Percentiles rank a stretch among this genome's conserved stretches.
Conservation (phyloP, 1,139 yeast genomes). For the Saccharomyces hybrid region DNA sequence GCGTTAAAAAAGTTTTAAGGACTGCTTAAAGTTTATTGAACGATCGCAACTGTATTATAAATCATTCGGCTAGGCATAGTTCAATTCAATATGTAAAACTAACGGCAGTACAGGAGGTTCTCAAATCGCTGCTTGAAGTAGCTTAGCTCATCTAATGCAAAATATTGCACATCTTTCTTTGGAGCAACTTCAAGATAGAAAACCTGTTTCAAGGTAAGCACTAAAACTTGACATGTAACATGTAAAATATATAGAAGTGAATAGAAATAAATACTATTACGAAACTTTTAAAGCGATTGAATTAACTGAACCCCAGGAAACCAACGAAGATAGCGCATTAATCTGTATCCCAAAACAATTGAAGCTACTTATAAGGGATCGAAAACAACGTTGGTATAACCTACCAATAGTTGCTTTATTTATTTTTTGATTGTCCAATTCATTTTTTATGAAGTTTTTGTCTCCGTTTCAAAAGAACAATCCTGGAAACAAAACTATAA, state of each 20-base stretch:
- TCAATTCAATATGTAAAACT: not conserved
- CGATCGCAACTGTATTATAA: not conserved
- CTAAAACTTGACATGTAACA: too few species aligned
- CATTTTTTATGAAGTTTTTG: too few species aligned
- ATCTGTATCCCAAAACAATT: too few species aligned
- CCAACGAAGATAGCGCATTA: too few species aligned
- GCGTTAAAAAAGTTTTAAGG: not conserved
- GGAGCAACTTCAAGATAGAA: not conserved
- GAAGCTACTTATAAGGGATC: too few species aligned
- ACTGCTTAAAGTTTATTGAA: not conserved
- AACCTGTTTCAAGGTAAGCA: too few species aligned
- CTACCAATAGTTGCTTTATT: too few species aligned
- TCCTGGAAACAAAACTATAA: not conserved
- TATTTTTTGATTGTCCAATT: too few species aligned
- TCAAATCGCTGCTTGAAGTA: not conserved
- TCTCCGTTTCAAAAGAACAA: not conserved
- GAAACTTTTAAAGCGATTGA: too few species aligned
- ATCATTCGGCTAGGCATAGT: not conserved
- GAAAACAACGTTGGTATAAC: not conserved
- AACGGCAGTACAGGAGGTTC: not conserved
- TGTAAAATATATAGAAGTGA: not conserved
- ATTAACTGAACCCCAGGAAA: too few species aligned
- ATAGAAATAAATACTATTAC: too few species aligned
- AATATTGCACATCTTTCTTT: not conserved
- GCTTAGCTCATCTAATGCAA: not conserved